Evolutionary conservation across 352 stramenopile genomes (phyloP), one percentile per base, ranked within the genome.

Genomic region (Lagenidium giganteum): DNA sequence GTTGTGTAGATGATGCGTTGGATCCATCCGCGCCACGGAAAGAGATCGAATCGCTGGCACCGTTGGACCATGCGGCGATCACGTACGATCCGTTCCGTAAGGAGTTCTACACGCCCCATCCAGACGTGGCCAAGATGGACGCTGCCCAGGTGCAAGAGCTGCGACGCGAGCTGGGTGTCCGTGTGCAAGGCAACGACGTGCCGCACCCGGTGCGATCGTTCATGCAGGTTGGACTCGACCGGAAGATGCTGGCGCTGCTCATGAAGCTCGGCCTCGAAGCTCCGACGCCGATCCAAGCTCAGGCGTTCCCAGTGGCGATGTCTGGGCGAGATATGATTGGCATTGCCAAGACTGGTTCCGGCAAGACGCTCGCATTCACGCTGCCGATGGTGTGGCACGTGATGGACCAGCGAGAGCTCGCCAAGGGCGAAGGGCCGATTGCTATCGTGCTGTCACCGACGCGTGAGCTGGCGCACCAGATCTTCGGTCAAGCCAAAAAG

Each of bases 311-410:
- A 0, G 51, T 89, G 7, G 77, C 78, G 8, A 47, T 93, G 34
- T 67, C 56, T 0, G 80, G 80, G 0, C 49, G 70, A 34, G 76
- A 89, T 49, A 56, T 89, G 30, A 81, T 89, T 37, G 76, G 58
- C 26, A 93, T 89, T 37, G 90, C 93, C 37, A 92, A 98, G 73
- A 99, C 95, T 1, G 95, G 95, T 23, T 96, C 80, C 4, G 95
- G 95, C 1, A 99, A 99, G 67, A 99, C 95, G 8, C 77, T 98
- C 12, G 90, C 95, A 3, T 99, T 98, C 64, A 81, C 96, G 17
- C 57, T 98, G 39, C 95, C 95, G n/a, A 78, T 97, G 54, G 69
- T 98, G 37, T 54, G 57, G 13, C 73, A 87, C 31, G 64, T 91
- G 8, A 91, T 93, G 78, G 80, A 87, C 43, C 82, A 94, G 64